Percentiles rank a stretch among this genome's conserved stretches.
Conservation (phyloP, 495 filamentous ascomycete genomes). For the Massariosphaeria phaeospora region DNA sequence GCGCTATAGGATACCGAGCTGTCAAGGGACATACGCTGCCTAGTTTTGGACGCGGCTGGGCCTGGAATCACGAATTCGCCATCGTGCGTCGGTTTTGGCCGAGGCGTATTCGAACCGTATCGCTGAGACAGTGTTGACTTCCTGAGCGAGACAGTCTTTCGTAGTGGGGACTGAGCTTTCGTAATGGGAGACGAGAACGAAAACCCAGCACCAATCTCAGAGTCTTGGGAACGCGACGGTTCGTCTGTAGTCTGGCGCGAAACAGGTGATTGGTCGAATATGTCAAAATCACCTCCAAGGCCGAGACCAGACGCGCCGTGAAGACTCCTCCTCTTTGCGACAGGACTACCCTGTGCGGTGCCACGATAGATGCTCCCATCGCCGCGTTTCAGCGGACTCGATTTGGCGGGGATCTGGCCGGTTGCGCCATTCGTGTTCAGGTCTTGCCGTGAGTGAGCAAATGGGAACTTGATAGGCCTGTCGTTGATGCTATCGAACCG, state of each 20-base stretch:
- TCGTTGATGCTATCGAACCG: constrained; percentile 32
- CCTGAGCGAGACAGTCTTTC: constrained; percentile 47
- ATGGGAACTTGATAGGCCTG: constrained; percentile 39
- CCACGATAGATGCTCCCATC: constrained; percentile 88
- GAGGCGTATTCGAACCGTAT: constrained; percentile 37
- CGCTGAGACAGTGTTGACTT: constrained; percentile 86
- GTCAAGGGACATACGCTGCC: constrained; percentile 73
- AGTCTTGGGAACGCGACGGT: constrained; percentile 1
- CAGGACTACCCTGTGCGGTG: constrained; percentile 72
- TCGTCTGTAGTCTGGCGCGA: constrained; percentile 33
- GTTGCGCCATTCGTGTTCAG: constrained; percentile 30
- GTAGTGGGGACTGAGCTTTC: constrained; percentile 39
- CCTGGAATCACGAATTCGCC: constrained; percentile 49
- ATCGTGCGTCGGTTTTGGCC: constrained; percentile 37
- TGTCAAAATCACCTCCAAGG: constrained; percentile 58
- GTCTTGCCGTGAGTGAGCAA: constrained; percentile 32
- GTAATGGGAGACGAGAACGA: constrained; percentile 43
- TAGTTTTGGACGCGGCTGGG: constrained; percentile 44
- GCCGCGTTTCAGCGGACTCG: constrained; percentile 86
- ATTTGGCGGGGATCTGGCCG: constrained; percentile 50
- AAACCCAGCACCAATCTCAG: constrained; percentile 9
- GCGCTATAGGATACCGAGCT: constrained; percentile 42
- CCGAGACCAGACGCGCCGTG: constrained; percentile 59
- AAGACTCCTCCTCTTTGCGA: constrained; percentile 79
- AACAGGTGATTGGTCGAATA: constrained; percentile 53